Evolutionary conservation across 1,139 yeast species (phyloP), one percentile per base, ranked within the genome.

Genomic region (Yamadazyma taylorii): DNA sequence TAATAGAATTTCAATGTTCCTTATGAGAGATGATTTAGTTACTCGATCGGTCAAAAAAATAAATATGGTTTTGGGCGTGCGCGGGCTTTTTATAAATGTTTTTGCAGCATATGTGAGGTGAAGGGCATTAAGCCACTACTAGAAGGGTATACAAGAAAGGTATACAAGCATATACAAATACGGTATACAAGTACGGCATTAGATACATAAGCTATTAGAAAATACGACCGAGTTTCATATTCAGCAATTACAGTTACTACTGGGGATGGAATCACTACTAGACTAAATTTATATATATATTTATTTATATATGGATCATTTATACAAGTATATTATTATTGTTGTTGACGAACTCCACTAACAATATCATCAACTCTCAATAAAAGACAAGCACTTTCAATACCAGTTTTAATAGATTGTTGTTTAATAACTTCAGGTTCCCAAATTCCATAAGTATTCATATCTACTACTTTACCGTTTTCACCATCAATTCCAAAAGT

Each of bases 401-500:
- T 86, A 30, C 96, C 96, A 14, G 98, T 94, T 72, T 92, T 92
- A 51, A 92, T 85, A 46, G 95, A 85, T 69, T 92, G 99, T 57
- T 87, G 94, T 68, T 92, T 92, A 63, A 92, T 89, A 34, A 88
- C 97, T 67, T 92, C 97, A 13, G 99, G 98, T 67, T 92, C 99
- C 98, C 98, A 92, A 48, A 92, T 85, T 30, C 98, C 98, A 62
- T 89, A 92, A 17, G 79, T 84, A 49, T 85, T 79, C 99, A 92
- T 92, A 60, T 92, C 97, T 29, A 87, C 97, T 41, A 92, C 78
- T 66, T 86, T 88, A 51, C 98, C 98, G 40, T 76, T 73, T 48
- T 90, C 96, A 48, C 99, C 99, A 60, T 92, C 96, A 46, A 92
- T 82, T 60, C 99, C 99, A 63, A 72, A 85, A 0, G 96, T 85